Evolutionary conservation across 2,329 filamentous ascomycete genomes (phyloP).

Genomic region (Trichoderma semiorbis): DNA sequence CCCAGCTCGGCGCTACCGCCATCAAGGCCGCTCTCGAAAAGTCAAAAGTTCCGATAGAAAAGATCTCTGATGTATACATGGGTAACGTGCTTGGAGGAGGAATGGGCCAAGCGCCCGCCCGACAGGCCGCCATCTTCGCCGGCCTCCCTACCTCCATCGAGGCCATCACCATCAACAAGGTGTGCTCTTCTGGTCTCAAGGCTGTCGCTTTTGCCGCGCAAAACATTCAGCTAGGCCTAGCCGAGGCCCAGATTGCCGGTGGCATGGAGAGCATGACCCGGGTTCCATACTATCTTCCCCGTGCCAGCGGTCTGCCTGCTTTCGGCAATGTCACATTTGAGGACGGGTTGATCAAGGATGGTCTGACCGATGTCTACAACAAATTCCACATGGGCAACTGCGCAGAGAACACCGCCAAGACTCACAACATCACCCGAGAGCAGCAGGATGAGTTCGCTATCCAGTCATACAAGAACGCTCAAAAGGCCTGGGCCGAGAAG

Average conservation of each 20-base stretch:
- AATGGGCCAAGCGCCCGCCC: conserved; percentile 84
- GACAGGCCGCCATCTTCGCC: conserved; percentile 86
- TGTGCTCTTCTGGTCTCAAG: conserved; percentile 93
- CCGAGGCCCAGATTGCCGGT: conserved; percentile 85
- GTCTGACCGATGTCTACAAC: conserved; percentile 93
- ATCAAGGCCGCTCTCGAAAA: conserved; percentile 90
- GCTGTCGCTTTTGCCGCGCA: conserved; percentile 86
- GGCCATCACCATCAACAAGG: conserved; percentile 94
- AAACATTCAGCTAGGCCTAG: conserved; percentile 87
- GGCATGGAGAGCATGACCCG: conserved; percentile 98
- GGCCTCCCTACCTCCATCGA: conserved; percentile 79
- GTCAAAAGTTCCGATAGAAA: conserved; percentile 74
- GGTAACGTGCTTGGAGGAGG: conserved; percentile 86
- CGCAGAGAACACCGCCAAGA: conserved; percentile 91
- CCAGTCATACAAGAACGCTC: conserved; percentile 81
- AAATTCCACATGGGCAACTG: conserved; percentile 98
- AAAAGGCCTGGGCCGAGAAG: conserved; percentile 80
- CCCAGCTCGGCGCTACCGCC: conserved; percentile 83
- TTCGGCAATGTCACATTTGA: conserved; percentile 87
- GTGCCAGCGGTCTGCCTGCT: conserved; percentile 74
- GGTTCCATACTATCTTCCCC: conserved; percentile 84
- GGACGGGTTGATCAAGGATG: conserved; percentile 92
- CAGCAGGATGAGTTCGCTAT: conserved; percentile 91
- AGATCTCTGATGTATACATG: conserved; percentile 94
- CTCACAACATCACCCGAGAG: conserved; percentile 73